Base-by-base conservation (phyloP, 495 filamentous ascomycete genomes). In the Massariosphaeria phaeospora region DNA sequence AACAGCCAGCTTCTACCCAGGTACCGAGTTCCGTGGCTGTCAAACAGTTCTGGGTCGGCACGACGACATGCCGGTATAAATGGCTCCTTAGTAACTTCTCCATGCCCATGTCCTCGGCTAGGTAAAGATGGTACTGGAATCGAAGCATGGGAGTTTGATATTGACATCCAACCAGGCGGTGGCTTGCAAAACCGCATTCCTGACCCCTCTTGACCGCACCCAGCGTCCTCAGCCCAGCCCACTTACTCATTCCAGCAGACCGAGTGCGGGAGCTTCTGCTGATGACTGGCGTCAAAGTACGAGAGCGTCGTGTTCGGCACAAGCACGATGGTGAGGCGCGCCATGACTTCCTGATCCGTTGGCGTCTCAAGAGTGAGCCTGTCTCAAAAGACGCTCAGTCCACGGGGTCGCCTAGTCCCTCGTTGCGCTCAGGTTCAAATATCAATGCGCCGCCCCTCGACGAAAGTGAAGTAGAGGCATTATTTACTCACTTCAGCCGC, bases 291-390 rank as follows among this genome's bases (percentile, higher is more conserved):
- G 42, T 11, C 18, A 6, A 26, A 12, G 13, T 25, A 8, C 42
- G 24, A 27, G 42, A 11, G 23, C n/a, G 27, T 13, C 24, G 13
- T 29, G 21, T 13, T n/a, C 11, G 41, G 8, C 8, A 26, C 41
- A 25, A 44, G 3, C 17, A 25, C 18, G 18, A 23, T 23, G 41
- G 24, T 25, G 41, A 17, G 7, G 24, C 21, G 43, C 43, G 50
- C 43, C 35, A 41, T 41, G 49, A 42, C 49, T 60, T 27, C 57
- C 50, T 25, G 8, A 42, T 60, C 42, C 42, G 57, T 38, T 41
- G 17, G 25, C n/a, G 42, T 53, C 29, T 36, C 47, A 59, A 51
- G 23, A 39, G 29, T 17, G n/a, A n/a, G n/a, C n/a, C 48, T 51
- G 55, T 52, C 41, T 59, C 55, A 42, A 54, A 33, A 20, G 10